phyloP scores from a whole-genome alignment of 805 yeast species.

The Komagataella ulmi region DNA sequence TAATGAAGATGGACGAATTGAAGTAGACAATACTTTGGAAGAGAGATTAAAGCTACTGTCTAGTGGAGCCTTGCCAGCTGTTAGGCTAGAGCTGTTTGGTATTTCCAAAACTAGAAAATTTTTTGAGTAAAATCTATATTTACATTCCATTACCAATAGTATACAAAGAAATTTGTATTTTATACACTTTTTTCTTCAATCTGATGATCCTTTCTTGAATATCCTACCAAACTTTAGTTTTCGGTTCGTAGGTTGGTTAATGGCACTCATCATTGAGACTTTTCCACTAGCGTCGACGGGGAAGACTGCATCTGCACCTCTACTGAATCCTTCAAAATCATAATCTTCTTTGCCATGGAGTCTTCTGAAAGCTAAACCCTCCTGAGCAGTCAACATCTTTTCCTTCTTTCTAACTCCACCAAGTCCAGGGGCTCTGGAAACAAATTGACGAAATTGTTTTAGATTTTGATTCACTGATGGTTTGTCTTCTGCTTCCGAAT shows the following conservation, averaged over 20 bases:
- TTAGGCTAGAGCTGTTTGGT: slow-evolving; percentile 83
- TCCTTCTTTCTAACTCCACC: slow-evolving; percentile 13
- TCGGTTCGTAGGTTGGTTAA: slow-evolving; percentile 2
- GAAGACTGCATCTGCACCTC: slow-evolving; percentile 6
- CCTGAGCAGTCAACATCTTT: slow-evolving; percentile 18
- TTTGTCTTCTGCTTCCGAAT: slow-evolving; percentile 39
- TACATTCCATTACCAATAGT: background rate
- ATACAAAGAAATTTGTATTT: background rate
- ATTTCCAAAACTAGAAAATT: slow-evolving; percentile 78
- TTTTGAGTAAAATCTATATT: slow-evolving; percentile 43
- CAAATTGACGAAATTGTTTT: slow-evolving; percentile 20
- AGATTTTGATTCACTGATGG: slow-evolving; percentile 26
- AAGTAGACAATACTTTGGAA: slow-evolving; percentile 84
- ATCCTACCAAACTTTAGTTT: background rate
- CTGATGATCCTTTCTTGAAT: background rate
- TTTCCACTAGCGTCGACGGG: slow-evolving; percentile 14
- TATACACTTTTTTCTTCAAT: background rate
- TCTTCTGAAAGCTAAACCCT: slow-evolving; percentile 20
- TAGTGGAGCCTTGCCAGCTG: slow-evolving; percentile 82
- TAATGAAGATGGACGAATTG: slow-evolving; percentile 69
- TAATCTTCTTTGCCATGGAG: background rate
- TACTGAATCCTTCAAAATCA: background rate
- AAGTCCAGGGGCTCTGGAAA: slow-evolving; percentile 15
- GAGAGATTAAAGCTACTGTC: slow-evolving; percentile 80
- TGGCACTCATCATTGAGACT: slow-evolving; percentile 17